Evolutionary conservation across 2,329 filamentous ascomycete genomes (phyloP).

Genomic region (Fusarium sp.): DNA sequence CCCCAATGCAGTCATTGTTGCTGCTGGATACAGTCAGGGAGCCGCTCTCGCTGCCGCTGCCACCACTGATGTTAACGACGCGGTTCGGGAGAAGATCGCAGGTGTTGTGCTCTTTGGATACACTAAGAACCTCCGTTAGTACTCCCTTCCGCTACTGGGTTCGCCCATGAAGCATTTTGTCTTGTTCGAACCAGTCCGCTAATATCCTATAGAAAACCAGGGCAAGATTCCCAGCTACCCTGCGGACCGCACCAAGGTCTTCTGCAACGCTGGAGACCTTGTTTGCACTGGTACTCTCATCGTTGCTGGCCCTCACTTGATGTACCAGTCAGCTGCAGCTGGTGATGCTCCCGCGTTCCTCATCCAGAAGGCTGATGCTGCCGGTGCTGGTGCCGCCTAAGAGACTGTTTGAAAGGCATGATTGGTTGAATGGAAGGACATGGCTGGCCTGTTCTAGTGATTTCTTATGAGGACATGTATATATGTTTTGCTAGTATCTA

Average conservation of each 20-base stretch:
- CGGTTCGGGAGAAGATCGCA: conserved; percentile 53
- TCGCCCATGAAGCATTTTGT: background rate
- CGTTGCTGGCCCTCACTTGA: conserved; percentile 27
- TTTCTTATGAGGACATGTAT: conserved; percentile 1
- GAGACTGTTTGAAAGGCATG: background rate
- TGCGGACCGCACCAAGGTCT: conserved; percentile 52
- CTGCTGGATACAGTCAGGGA: conserved; percentile 59
- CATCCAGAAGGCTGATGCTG: conserved; percentile 33
- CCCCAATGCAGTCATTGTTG: conserved; percentile 57
- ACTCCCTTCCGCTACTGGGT: background rate
- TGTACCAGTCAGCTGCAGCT: conserved; percentile 23
- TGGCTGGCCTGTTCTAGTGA: conserved; percentile 21
- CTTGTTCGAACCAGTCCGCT: background rate
- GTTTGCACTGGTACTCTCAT: conserved; percentile 55
- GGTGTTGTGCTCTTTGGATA: conserved; percentile 57
- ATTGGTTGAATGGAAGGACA: background rate
- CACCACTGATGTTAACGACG: conserved; percentile 51
- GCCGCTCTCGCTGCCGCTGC: conserved; percentile 59
- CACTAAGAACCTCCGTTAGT: conserved; percentile 55
- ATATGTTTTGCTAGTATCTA: conserved; percentile 3
- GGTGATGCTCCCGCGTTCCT: conserved; percentile 27
- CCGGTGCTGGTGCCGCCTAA: conserved; percentile 1
- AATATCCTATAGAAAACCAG: conserved; percentile 40
- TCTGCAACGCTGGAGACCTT: conserved; percentile 53
- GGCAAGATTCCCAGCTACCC: conserved; percentile 57